A percentile compares a stretch with the other conserved stretches of the same genome.
phyloP scores from a whole-genome alignment of 2,329 filamentous ascomycete species.

The Sphaerulina vaccinii region DNA sequence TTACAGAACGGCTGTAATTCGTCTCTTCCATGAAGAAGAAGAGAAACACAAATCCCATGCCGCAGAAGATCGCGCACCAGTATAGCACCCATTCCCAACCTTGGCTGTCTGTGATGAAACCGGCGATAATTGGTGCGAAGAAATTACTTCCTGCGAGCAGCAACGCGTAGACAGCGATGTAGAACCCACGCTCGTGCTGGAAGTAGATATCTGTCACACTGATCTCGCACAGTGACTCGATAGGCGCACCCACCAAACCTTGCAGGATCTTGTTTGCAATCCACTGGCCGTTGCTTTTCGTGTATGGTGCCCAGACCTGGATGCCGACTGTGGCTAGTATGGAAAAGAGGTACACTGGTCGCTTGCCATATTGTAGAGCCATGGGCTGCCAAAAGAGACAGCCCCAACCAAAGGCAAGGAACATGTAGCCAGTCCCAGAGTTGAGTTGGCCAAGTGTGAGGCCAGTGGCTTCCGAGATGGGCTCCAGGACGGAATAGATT shows the following conservation, averaged over 20 bases:
- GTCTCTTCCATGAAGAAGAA: conserved; percentile 64
- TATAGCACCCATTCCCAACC: conserved; percentile 53
- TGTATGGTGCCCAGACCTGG: conserved; percentile 48
- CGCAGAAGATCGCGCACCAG: conserved; percentile 56
- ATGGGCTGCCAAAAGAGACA: conserved; percentile 55
- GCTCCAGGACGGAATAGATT: conserved; percentile 52
- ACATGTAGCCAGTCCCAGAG: conserved; percentile 47
- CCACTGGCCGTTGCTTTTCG: conserved; percentile 48
- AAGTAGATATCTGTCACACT: conserved; percentile 35
- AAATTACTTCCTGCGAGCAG: conserved; percentile 29
- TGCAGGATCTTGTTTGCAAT: conserved; percentile 46
- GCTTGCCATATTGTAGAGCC: conserved; percentile 53
- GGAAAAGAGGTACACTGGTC: conserved; percentile 49
- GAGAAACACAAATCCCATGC: conserved; percentile 50
- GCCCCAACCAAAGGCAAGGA: conserved; percentile 40
- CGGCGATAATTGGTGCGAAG: conserved; percentile 47
- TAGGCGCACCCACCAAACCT: conserved; percentile 51
- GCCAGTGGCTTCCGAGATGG: conserved; percentile 49
- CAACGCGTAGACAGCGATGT: conserved; percentile 33
- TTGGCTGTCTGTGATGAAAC: conserved; percentile 50
- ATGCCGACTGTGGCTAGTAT: conserved; percentile 43
- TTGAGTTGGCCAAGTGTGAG: conserved; percentile 49
- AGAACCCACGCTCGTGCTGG: conserved; percentile 34
- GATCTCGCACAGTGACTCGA: conserved; percentile 49
- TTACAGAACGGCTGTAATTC: conserved; percentile 43